Base-by-base conservation (phyloP, 2,329 filamentous ascomycete species). In the Orbilia ellipsospora region DNA sequence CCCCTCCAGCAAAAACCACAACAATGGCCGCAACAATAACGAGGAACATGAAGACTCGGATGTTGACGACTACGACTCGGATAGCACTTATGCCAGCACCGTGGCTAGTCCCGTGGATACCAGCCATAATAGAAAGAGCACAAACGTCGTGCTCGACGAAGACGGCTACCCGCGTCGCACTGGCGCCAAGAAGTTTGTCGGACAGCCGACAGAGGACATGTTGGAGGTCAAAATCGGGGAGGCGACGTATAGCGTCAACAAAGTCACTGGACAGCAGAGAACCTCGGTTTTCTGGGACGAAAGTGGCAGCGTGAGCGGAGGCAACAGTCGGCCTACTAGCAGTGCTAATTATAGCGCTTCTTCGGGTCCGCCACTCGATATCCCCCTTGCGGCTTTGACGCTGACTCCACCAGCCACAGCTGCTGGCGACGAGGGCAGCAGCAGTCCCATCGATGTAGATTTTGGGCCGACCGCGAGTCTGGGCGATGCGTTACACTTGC, bases 151-250 rank as follows among this genome's bases (percentile, higher is more conserved):
- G 16, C 20, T 57, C 18, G 50, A 63, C 26, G 52, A 45, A 2
- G 70, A 68, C n/a, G 42, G 20, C 2, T 18, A 65, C 12, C 72
- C 72, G 54, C 57, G 52, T 16, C 52, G 72, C 16, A 69, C 26
- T 20, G 72, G 72, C 15, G 56, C 57, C 23, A 75, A 65, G 64
- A 75, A 75, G 28, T 75, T 60, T 61, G 72, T 75, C 31, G 72
- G 72, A 5, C 72, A 69, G 54, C 72, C 72, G 59, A 75, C 72
- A 15, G 72, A 75, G 44, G 72, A 75, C 26, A 75, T 75, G 72
- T 26, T 75, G 12, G 72, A 69, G 7, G 72, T 75, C 7, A 52
- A 48, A 31, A 69, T 75, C 18, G 72, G 72, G 45, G 72, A 75
- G 64, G 48, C 72, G 1, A 69, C 59, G 20, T 75, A 75, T 20